Evolutionary conservation across 129 eudicot genomes (phyloP).

Genomic region (Glebionis coronaria): DNA sequence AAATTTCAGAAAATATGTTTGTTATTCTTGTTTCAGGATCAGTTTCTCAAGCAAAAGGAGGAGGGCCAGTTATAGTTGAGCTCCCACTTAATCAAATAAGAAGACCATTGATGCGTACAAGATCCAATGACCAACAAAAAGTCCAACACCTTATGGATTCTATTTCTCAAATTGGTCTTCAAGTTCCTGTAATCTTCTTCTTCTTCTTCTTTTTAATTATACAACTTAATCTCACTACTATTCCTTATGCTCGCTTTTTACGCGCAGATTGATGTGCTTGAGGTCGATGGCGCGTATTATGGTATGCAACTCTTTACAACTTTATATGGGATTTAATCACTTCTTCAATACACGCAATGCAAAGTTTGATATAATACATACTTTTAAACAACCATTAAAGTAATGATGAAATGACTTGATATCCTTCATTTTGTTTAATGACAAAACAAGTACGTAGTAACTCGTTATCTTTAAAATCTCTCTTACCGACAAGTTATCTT

Average conservation of each 20-base stretch:
- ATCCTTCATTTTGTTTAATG: not conserved
- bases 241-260: not conserved
- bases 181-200: slow-evolving; percentile 70
- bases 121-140: slow-evolving; percentile 75
- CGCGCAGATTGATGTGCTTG: slow-evolving; percentile 96
- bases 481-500: not conserved
- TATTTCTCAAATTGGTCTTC: slow-evolving; percentile 87
- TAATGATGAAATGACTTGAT: slow-evolving; percentile 8
- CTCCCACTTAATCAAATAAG: slow-evolving; percentile 81
- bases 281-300: slow-evolving; percentile 94
- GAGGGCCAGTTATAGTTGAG: slow-evolving; percentile 72
- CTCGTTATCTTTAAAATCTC: not conserved
- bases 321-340: slow-evolving; percentile 4
- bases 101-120: slow-evolving; percentile 92
- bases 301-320: slow-evolving; percentile 42
- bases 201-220: not conserved
- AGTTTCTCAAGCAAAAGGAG: slow-evolving; percentile 38
- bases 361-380: slow-evolving; percentile 9
- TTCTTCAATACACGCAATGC: not conserved
- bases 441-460: not conserved
- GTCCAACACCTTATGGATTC: slow-evolving; percentile 94
- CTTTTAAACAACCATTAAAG: slow-evolving; percentile 1
- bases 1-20: not conserved
- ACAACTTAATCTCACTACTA: too few relatives aligned
- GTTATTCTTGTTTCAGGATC: too few relatives aligned